phyloP scores from a whole-genome alignment of 768 basidiomycete species.

The Hydnum rufescens region DNA sequence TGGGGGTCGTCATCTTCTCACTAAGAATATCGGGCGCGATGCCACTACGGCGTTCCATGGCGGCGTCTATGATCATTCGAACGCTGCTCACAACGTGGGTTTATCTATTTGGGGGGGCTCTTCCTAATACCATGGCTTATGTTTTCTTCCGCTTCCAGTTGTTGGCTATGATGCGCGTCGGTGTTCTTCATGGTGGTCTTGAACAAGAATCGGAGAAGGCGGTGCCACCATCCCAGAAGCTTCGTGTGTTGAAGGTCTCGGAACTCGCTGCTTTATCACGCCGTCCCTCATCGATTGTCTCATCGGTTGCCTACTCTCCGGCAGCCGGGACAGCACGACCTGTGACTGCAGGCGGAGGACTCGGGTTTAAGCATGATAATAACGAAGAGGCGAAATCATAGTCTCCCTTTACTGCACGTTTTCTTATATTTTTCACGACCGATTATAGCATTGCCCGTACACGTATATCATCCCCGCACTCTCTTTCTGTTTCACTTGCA shows the following conservation, averaged over 20 bases:
- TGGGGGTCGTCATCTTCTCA: slow-evolving; percentile 67
- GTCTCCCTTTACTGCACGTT: no score
- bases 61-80: slow-evolving; percentile 75
- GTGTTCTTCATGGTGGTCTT: slow-evolving; percentile 33
- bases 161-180: slow-evolving; percentile 42
- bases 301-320: no score
- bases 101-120: slow-evolving; percentile 29
- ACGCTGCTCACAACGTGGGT: slow-evolving; percentile 76
- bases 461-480: no score
- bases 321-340: no score
- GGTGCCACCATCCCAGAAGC: slow-evolving; percentile 53
- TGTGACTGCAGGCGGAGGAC: no score
- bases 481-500: no score
- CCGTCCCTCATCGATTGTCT: neutral
- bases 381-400: no score
- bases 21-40: slow-evolving; percentile 74
- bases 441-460: no score
- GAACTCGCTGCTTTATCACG: slow-evolving; percentile 1
- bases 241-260: slow-evolving; percentile 32
- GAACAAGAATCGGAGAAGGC: slow-evolving; percentile 32
- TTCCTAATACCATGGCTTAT: neutral
- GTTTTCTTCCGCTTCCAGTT: slow-evolving; percentile 16
- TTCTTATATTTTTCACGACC: no score
- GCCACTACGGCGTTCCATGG: slow-evolving; percentile 91
- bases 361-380: no score